Evolutionary conservation across 768 basidiomycete genomes (phyloP).

Genomic region (Lentinula aciculospora): DNA sequence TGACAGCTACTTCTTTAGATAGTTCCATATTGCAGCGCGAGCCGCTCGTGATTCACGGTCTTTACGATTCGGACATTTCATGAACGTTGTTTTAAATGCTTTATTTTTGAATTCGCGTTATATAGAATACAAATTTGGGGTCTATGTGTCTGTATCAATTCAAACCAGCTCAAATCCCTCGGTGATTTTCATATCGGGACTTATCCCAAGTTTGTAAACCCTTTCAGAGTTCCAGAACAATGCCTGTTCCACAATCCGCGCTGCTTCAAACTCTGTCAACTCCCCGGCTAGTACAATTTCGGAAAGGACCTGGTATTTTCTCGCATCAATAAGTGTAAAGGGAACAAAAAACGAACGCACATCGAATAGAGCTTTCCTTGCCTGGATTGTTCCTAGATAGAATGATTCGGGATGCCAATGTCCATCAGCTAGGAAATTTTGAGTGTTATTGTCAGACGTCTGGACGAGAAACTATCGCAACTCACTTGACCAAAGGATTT

Average conservation of each 20-base stretch:
- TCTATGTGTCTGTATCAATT: too few species aligned
- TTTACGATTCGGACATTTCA: background rate
- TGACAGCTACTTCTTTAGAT: background rate
- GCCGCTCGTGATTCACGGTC: background rate
- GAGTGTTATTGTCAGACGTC: background rate
- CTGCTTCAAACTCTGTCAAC: slow-evolving; percentile 49
- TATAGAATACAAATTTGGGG: background rate
- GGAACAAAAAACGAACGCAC: slow-evolving; percentile 25
- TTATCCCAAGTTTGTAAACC: slow-evolving; percentile 45
- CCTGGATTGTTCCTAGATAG: slow-evolving; percentile 63
- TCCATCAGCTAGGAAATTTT: slow-evolving; percentile 40
- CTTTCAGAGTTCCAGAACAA: slow-evolving; percentile 66
- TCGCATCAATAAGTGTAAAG: background rate
- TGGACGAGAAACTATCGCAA: slow-evolving; percentile 1
- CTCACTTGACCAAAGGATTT: slow-evolving; percentile 79
- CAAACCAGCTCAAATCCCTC: background rate
- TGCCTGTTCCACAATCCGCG: slow-evolving; percentile 44
- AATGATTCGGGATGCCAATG: slow-evolving; percentile 77
- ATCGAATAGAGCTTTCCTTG: slow-evolving; percentile 54
- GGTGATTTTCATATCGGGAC: background rate
- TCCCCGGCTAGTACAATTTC: slow-evolving; percentile 43
- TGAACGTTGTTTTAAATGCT: background rate
- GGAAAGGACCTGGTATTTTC: slow-evolving; percentile 43
- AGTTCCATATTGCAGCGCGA: background rate
- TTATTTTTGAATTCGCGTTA: background rate